Evolutionary conservation across 2,329 filamentous ascomycete genomes (phyloP), one percentile per base, ranked within the genome.

Genomic region (Cyclaneusma minus): DNA sequence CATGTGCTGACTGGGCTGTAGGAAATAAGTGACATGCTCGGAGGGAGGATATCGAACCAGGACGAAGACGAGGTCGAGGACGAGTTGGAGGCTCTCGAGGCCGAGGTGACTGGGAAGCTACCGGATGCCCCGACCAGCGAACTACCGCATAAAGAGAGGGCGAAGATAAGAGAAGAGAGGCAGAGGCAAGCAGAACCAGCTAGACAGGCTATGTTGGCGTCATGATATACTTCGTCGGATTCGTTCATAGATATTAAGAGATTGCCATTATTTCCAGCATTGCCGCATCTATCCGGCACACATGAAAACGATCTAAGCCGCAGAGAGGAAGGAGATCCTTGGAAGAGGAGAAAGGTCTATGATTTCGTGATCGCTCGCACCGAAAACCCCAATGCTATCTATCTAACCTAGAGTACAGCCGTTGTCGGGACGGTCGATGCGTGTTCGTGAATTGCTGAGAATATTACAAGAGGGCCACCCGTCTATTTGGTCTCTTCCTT

Each of bases 31-130:
- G 82, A 92, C 25, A 80, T 94, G 67, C 68, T 98, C 3, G 80
- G 76, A 17, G 80, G 80, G 8, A 72, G 76, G 41, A 85, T 98
- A 58, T 82, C 84, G 9, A 89, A 84, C 45, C 79, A 91, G 43
- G 89, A 98, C 52, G 89, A 98, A 51, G 87, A 95, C 45, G 89
- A 94, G 45, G 89, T 98, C 17, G 89, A 98, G 49, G 85, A 94
- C 45, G 89, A 98, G 55, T 60, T 98, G 27, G 82, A 80, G 29
- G 76, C 74, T 1, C 62, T 98, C 37, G 79, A 85, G 50, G 61
- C 60, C 21, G 72, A 85, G 44, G 49, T 71, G 28, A 50, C 48
- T 21, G 53, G 51, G 17, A 34, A 42, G 21, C 29, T 47, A 18
- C 45, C 47, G 16, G 35, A 39, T 24, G 45, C 42, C 17, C 45